Evolutionary conservation across 176 grass and related monocot species (phyloP).

Genomic region (Phyllostachys edulis): DNA sequence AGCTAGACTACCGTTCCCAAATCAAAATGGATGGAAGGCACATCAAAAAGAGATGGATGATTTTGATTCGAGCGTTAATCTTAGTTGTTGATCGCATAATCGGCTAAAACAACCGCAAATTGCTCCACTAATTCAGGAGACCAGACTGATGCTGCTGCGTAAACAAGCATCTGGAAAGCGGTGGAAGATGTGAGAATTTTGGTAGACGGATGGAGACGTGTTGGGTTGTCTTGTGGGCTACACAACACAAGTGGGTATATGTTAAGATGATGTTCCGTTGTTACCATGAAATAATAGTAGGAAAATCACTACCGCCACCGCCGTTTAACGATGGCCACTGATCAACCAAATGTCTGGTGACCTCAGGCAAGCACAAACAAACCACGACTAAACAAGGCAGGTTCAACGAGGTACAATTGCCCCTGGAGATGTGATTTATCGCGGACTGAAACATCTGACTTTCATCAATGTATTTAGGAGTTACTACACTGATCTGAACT

Average conservation of each 20-base stretch:
- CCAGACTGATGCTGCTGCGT: background rate
- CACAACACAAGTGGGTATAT: background rate
- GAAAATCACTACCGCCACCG: background rate
- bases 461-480: background rate
- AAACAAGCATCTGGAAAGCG: background rate
- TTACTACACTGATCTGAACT: too few relatives aligned
- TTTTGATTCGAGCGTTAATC: background rate
- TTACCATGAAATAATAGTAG: background rate
- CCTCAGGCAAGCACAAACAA: too few relatives aligned
- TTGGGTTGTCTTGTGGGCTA: background rate
- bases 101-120: too few relatives aligned
- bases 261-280: background rate
- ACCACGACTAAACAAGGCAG: too few relatives aligned
- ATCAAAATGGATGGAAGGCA: too few relatives aligned
- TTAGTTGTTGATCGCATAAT: background rate
- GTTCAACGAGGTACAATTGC: too few relatives aligned
- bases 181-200: background rate
- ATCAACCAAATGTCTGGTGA: background rate
- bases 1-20: background rate
- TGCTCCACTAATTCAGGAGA: background rate
- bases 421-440: too few relatives aligned
- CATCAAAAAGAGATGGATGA: background rate
- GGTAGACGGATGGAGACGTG: too few relatives aligned
- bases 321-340: background rate
- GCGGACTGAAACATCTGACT: too few relatives aligned